These are phyloP conservation scores for Epithemia pelagica DNA, from an alignment of 108 stramenopile genomes.

Conservation along the genomic window DNA sequence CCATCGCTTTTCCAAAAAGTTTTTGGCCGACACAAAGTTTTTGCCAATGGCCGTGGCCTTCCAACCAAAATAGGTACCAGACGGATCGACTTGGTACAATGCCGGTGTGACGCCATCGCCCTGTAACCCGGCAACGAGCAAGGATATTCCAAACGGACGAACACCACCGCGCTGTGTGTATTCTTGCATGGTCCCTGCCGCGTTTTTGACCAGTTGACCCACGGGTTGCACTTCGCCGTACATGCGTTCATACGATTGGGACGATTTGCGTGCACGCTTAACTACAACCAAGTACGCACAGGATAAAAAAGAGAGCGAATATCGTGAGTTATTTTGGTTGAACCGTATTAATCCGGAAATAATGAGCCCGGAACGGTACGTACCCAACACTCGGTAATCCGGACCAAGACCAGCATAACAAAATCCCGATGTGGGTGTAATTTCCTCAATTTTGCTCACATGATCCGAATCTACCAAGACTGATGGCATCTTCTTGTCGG, in stretches of 20 bases:
- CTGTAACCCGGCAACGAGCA: constrained; percentile 94
- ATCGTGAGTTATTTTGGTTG: no score
- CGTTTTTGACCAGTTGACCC: constrained; percentile 86
- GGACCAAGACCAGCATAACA: constrained; percentile 98
- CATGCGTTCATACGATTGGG: constrained; percentile 86
- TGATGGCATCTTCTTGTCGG: constrained; percentile 93
- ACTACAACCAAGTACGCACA: constrained; percentile 44
- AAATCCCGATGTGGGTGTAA: constrained; percentile 87
- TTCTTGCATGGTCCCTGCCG: constrained; percentile 98
- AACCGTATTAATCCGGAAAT: no score
- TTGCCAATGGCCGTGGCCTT: constrained; percentile 99
- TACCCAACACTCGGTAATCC: constrained; percentile 96
- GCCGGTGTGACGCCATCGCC: constrained; percentile 82
- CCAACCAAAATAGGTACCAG: constrained; percentile 98
- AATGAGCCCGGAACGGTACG: no score
- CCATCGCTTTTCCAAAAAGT: constrained; percentile 96
- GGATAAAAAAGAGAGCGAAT: background rate
- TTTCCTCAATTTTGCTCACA: constrained; percentile 85
- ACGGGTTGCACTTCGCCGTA: constrained; percentile 92
- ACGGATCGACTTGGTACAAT: constrained; percentile 97
- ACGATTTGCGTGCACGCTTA: constrained; percentile 89
- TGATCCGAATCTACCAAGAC: constrained; percentile 83
- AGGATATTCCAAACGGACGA: constrained; percentile 93
- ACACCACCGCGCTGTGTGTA: constrained; percentile 96
- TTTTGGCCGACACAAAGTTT: constrained; percentile 96